Percentiles rank a stretch among this genome's conserved stretches.
Conservation (phyloP, 2,329 filamentous ascomycete species). For the Dothistroma pini region DNA sequence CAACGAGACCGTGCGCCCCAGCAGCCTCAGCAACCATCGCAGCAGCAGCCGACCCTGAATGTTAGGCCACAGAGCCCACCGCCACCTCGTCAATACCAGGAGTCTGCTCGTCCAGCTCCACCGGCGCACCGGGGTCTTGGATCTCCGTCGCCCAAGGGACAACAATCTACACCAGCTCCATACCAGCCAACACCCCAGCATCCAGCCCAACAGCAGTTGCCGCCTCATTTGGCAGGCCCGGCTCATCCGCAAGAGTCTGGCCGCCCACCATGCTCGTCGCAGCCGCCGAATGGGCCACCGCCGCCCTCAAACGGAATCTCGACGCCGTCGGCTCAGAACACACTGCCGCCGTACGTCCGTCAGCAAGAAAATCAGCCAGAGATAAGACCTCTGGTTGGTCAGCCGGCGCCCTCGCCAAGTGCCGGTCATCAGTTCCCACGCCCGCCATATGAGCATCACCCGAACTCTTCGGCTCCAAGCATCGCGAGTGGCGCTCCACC, state of each 20-base stretch:
- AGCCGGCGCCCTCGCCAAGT: conserved; percentile 70
- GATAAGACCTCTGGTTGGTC: conserved; percentile 76
- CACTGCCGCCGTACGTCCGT: conserved; percentile 65
- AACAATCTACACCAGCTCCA: conserved; percentile 50
- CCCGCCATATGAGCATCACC: conserved; percentile 73
- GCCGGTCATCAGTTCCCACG: conserved; percentile 72
- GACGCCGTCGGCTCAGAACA: conserved; percentile 45
- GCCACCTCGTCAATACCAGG: conserved; percentile 51
- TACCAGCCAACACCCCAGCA: conserved; percentile 47
- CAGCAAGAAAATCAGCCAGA: conserved; percentile 68
- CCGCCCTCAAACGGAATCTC: conserved; percentile 36
- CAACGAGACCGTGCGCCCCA: conserved; percentile 63
- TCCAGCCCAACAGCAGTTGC: conserved; percentile 45
- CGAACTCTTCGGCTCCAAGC: conserved; percentile 56
- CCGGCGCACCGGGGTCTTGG: conserved; percentile 50
- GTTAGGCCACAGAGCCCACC: conserved; percentile 48
- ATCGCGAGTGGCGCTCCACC: conserved; percentile 69
- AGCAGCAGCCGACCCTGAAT: conserved; percentile 50
- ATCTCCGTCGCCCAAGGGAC: conserved; percentile 59
- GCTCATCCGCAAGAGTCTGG: conserved; percentile 22
- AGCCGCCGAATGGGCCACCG: conserved; percentile 25
- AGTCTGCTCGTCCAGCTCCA: conserved; percentile 39
- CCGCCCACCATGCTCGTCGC: conserved; percentile 23
- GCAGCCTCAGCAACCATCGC: conserved; percentile 22
- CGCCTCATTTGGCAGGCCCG: conserved; percentile 45